A percentile compares a stretch with the other conserved stretches of the same genome.
These are phyloP conservation scores for Phytophthora agathidicida DNA, from an alignment of 352 stramenopile genomes.

Conservation along the genomic window DNA sequence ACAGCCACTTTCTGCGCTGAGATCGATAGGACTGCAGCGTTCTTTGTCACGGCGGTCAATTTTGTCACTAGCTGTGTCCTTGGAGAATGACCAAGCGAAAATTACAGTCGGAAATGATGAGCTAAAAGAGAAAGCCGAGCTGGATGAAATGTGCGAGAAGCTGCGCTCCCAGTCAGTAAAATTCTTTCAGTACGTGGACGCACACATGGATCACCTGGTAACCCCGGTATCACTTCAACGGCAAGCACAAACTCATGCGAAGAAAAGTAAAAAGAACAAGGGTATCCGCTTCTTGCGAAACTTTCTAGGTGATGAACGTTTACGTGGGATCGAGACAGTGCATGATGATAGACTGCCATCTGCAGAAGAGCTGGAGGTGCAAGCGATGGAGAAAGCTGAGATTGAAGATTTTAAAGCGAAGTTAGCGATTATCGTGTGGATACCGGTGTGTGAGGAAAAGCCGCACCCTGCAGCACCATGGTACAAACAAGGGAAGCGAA, in stretches of 20 bases:
- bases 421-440: constrained; percentile 59
- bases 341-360: background rate
- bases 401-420: constrained; percentile 74
- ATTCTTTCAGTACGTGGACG: constrained; percentile 75
- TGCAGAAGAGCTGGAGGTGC: constrained; percentile 38
- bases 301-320: constrained; percentile 48
- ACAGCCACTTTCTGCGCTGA: constrained; percentile 56
- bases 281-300: constrained; percentile 60
- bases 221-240: constrained; percentile 23
- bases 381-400: constrained; percentile 43
- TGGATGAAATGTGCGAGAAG: constrained; percentile 25
- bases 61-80: constrained; percentile 60
- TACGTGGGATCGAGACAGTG: constrained; percentile 3
- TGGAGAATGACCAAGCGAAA: constrained; percentile 59
- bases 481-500: constrained; percentile 35
- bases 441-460: constrained; percentile 53
- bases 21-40: constrained; percentile 71
- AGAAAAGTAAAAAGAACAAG: constrained; percentile 56
- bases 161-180: constrained; percentile 47
- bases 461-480: constrained; percentile 46
- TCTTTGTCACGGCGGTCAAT: constrained; percentile 67
- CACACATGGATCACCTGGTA: constrained; percentile 59
- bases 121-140: constrained; percentile 7
- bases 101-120: constrained; percentile 24
- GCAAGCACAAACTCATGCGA: constrained; percentile 31